A percentile compares a stretch with the other conserved stretches of the same genome.
These are phyloP conservation scores for Ambrosiella xylebori DNA, from an alignment of 2,329 filamentous ascomycete genomes.

Conservation along the genomic window DNA sequence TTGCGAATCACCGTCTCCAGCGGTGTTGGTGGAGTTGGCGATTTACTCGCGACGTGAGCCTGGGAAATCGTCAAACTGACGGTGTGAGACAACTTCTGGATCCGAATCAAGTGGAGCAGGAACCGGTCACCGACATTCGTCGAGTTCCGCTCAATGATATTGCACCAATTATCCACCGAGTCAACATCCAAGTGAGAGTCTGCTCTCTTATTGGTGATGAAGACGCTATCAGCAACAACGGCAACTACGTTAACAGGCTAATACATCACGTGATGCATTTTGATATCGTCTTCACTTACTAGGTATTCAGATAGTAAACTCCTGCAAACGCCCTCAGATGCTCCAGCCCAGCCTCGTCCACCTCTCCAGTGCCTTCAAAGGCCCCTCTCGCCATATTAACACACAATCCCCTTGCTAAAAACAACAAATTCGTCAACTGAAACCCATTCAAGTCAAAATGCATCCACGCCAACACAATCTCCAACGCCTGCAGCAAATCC, in stretches of 20 bases:
- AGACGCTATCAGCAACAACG: constrained; percentile 19
- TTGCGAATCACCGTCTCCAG: constrained; percentile 25
- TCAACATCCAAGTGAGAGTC: constrained; percentile 31
- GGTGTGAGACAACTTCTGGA: constrained; percentile 31
- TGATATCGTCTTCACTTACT: constrained; percentile 21
- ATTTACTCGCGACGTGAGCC: constrained; percentile 12
- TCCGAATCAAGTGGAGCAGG: constrained; percentile 28
- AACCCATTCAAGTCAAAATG: constrained; percentile 26
- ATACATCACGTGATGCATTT: too few relatives aligned
- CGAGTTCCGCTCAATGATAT: constrained; percentile 24
- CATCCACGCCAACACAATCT: constrained; percentile 29
- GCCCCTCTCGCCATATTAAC: constrained; percentile 18
- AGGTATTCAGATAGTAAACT: constrained; percentile 32
- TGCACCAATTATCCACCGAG: constrained; percentile 27
- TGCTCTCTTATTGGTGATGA: constrained; percentile 29
- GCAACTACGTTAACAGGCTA: background rate
- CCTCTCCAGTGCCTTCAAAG: background rate
- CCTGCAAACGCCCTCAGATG: constrained; percentile 31
- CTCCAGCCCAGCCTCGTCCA: constrained; percentile 19
- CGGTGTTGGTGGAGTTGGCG: constrained; percentile 18
- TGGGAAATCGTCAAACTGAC: constrained; percentile 26
- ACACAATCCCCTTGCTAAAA: constrained; percentile 22
- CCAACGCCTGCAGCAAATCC: constrained; percentile 30
- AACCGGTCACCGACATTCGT: constrained; percentile 28
- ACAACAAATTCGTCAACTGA: constrained; percentile 32